Evolutionary conservation across 2,329 filamentous ascomycete species (phyloP).

Genomic region (Emmonsiellopsis sp.): DNA sequence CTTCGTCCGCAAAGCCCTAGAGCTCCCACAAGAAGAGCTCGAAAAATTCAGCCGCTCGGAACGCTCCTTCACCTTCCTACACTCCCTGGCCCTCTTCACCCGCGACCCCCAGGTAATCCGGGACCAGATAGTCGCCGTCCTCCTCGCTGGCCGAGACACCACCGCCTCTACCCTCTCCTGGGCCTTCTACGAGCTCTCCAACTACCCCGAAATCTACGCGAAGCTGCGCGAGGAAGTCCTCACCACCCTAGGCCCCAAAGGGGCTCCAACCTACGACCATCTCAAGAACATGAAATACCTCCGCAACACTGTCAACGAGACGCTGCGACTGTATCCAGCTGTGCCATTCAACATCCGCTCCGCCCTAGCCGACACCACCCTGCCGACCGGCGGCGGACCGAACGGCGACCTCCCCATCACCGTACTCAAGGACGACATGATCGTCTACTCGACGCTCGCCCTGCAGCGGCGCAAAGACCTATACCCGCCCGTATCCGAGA

Average conservation of each 20-base stretch:
- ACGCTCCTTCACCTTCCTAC: conserved; percentile 61
- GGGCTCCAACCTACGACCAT: conserved; percentile 15
- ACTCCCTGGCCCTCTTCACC: conserved; percentile 66
- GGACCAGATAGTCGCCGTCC: conserved; percentile 61
- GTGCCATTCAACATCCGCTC: conserved; percentile 37
- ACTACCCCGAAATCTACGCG: conserved; percentile 24
- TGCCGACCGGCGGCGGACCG: conserved; percentile 49
- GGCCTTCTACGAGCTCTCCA: conserved; percentile 39
- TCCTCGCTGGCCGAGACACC: conserved; percentile 46
- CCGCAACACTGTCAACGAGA: conserved; percentile 21
- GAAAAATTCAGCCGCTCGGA: conserved; percentile 58
- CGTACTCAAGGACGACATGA: conserved; percentile 54
- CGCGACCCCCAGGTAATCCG: conserved; percentile 49
- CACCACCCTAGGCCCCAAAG: conserved; percentile 8
- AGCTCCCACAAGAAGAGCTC: conserved; percentile 56
- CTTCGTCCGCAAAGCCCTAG: conserved; percentile 64
- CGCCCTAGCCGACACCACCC: conserved; percentile 32
- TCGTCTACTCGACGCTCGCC: conserved; percentile 58
- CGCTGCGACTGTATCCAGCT: conserved; percentile 36
- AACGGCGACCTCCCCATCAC: conserved; percentile 52
- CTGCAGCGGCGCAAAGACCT: conserved; percentile 62
- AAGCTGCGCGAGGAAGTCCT: conserved; percentile 27
- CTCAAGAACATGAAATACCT: conserved; percentile 16
- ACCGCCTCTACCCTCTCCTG: conserved; percentile 40
- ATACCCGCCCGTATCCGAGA: conserved; percentile 44